Base-by-base conservation (phyloP, 306 rosid species). In the Glycine soja region DNA sequence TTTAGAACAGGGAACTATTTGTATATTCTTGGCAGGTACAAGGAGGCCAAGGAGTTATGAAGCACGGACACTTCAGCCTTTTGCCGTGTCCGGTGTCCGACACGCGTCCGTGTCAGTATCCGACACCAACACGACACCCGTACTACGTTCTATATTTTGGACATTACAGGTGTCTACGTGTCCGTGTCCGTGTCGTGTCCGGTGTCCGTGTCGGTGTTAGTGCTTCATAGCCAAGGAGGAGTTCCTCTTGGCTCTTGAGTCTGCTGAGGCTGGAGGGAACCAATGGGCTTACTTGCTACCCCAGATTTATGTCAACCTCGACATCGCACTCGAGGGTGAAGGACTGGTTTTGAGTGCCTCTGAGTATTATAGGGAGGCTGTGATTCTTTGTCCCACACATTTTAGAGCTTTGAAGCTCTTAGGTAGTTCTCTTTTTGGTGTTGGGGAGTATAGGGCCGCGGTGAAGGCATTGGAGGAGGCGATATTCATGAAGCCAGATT, bases 271-370 rank as follows among this genome's bases (percentile, higher is more conserved):
- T 0, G 99, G 98, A 11, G 99, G 99, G 36, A 96, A 88, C 78
- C 99, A 96, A 58, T 96, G 99, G 99, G 91, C 92, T n/a, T 93
- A 96, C 85, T 67, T 96, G 94, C 90, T 93, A 63, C 98, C 99
- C 0, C 99, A 96, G 81, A 96, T 96, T 79, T 96, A 93, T 80
- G 99, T 93, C 51, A 96, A 96, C 61, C 94, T 96, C 3, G 99
- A 98, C 48, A 96, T 96, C 74, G 87, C 99, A 0, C 91, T 96
- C 57, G 99, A 96, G 92, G 97, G 98, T 10, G 99, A 96, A 88
- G 99, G 99, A 80, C 93, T 96, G 99, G 97, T 96, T 78, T 88
- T 96, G 87, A 96, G 99, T 84, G 98, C 99, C 48, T 93, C 98
- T 82, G 99, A 96, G 89, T 96, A 96, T 83, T 96, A 96, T 45